These are phyloP conservation scores for Erythrophleum fordii DNA, from an alignment of 306 rosid genomes.

Conservation along the genomic window DNA sequence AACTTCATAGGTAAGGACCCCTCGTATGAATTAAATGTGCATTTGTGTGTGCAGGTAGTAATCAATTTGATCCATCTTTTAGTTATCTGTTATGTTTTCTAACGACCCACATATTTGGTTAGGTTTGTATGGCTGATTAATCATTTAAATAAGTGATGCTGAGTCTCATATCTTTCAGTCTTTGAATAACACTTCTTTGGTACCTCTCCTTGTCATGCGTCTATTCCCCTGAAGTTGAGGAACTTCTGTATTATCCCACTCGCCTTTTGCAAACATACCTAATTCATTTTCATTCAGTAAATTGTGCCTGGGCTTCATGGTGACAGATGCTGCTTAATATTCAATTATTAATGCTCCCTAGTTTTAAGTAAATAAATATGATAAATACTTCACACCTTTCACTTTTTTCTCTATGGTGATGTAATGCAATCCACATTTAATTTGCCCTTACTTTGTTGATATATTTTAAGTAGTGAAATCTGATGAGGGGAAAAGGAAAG, in stretches of 20 bases:
- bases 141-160: constrained; percentile 3
- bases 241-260: not conserved
- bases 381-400: not conserved
- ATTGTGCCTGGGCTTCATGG: not conserved
- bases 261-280: not conserved
- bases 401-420: constrained; percentile 18
- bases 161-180: not conserved
- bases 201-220: constrained; percentile 12
- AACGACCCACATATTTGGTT: constrained; percentile 2
- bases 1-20: constrained; percentile 69
- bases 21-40: not conserved
- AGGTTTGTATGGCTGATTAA: not conserved
- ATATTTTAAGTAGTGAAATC: not conserved
- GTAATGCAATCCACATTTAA: not conserved
- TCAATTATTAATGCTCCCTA: not conserved
- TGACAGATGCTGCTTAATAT: not conserved
- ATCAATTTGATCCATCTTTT: constrained; percentile 3
- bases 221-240: not conserved
- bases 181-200: not conserved
- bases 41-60: not conserved
- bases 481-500: not conserved
- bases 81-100: not conserved
- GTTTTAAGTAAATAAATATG: not conserved
- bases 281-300: not conserved
- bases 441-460: not conserved